Base-by-base conservation (phyloP, 2,329 filamentous ascomycete genomes). In the Albifimbria verrucaria region DNA sequence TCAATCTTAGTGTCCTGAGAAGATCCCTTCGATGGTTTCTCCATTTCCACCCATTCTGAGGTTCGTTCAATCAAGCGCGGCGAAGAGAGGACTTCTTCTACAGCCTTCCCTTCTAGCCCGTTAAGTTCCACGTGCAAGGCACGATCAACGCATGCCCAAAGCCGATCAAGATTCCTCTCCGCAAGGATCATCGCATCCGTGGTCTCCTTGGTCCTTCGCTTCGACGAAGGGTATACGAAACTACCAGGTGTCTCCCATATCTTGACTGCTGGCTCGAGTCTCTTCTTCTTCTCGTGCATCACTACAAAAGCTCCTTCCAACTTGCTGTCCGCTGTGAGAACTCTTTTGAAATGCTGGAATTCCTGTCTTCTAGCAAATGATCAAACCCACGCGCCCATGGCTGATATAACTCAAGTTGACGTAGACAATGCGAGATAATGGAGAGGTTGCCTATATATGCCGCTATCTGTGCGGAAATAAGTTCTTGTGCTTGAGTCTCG, bases 341-440 rank as follows among this genome's bases (percentile, higher is more conserved):
- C 1, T 70, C 65, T 10, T 56, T 53, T 32, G 68, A 57, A 22
- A 74, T 62, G 0, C 46, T 55, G 1, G 62, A 57, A 4, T 61
- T 24, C 18, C 53, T 53, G 0, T 70, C 55, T 1, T 56, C 56
- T n/a, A 66, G 48, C 2, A 60, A 56, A 9, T 49, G 11, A 7
- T 75, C 69, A 45, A 77, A 78, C 0, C 57, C 65, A 26, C 61
- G 64, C 3, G 76, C 74, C 77, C 78, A 80, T 0, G 78, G 78
- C 45, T 77, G 73, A 55, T 74, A 81, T 1, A 73, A 52, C 2
- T 77, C 62, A 3, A 82, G 57, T 52, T 82, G 77, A 5, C 65
- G 63, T 7, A 72, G 24, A 48, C 75, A 77, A 54, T 82, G 65
- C 1, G 67, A 58, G 1, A 80, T 39, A 28, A 82, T 71, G 3